phyloP scores from a whole-genome alignment of 768 basidiomycete genomes.

The Lentinus brumalis region DNA sequence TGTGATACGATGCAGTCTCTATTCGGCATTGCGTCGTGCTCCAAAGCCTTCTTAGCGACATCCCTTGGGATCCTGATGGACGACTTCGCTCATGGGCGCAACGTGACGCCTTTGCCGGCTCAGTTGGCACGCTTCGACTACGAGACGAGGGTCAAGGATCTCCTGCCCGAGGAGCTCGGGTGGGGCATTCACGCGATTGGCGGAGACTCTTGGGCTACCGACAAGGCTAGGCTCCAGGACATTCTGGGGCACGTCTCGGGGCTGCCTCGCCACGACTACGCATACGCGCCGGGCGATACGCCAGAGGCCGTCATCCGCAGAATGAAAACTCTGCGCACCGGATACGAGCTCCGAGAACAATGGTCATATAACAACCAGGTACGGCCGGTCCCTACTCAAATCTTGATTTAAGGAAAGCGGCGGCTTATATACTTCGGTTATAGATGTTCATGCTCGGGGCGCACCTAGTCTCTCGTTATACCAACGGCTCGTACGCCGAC shows the following conservation, averaged over 20 bases:
- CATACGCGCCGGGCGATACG: conserved; percentile 33
- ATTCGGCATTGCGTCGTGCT: conserved; percentile 34
- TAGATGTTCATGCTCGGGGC: conserved; percentile 44
- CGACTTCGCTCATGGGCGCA: conserved; percentile 33
- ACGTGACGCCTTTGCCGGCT: conserved; percentile 26
- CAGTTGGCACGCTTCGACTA: conserved; percentile 27
- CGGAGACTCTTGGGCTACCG: conserved; percentile 39
- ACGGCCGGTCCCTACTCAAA: too few relatives aligned
- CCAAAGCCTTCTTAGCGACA: conserved; percentile 33
- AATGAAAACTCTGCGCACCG: conserved; percentile 34
- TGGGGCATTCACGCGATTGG: conserved; percentile 41
- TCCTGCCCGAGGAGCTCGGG: conserved; percentile 37
- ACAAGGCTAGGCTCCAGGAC: conserved; percentile 39
- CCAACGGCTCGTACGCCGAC: conserved; percentile 36
- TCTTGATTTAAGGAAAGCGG: not conserved
- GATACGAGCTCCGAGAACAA: conserved; percentile 40
- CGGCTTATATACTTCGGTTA: not conserved
- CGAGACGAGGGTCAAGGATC: conserved; percentile 34
- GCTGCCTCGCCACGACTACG: conserved; percentile 38
- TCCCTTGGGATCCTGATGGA: conserved; percentile 36
- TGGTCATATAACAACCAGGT: conserved; percentile 45
- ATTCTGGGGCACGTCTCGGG: conserved; percentile 45
- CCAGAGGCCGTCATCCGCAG: conserved; percentile 27
- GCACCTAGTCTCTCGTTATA: conserved; percentile 37
- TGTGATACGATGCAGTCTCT: conserved; percentile 25